These are phyloP conservation scores for Ophiostoma piceae DNA, from an alignment of 2,329 filamentous ascomycete genomes.

Conservation along the genomic window DNA sequence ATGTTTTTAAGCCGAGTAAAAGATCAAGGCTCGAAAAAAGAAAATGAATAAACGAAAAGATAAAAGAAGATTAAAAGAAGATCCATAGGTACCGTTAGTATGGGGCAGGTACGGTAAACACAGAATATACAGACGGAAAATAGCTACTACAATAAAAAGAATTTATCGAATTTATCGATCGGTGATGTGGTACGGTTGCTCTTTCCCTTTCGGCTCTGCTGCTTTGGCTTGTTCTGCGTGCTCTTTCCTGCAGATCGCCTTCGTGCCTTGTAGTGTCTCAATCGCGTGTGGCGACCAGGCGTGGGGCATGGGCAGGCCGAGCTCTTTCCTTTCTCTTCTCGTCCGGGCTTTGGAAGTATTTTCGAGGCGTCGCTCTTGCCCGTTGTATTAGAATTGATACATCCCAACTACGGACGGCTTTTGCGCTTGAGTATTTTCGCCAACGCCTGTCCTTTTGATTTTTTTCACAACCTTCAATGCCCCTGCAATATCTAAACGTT, in stretches of 20 bases:
- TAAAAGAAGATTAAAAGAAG: not conserved
- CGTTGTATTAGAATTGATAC: not conserved
- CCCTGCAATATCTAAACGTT: not conserved
- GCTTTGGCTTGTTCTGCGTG: not conserved
- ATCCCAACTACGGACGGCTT: not conserved
- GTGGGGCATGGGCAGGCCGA: constrained; percentile 6
- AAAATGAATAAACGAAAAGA: not conserved
- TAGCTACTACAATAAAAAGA: not conserved
- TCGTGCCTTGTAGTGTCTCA: not conserved
- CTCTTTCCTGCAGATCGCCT: constrained; percentile 1
- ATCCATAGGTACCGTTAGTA: constrained; percentile 11
- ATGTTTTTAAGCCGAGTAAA: no score
- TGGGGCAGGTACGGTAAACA: not conserved
- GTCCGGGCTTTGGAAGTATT: not conserved
- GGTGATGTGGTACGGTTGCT: not conserved
- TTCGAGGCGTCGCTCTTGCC: not conserved
- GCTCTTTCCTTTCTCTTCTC: constrained; percentile 3
- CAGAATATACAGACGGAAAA: not conserved
- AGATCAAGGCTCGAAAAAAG: not conserved
- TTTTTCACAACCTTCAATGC: no score
- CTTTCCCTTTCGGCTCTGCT: not conserved
- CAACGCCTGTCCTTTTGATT: no score
- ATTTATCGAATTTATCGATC: constrained; percentile 9
- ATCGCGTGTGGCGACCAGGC: constrained; percentile 5
- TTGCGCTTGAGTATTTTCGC: not conserved